phyloP scores from a whole-genome alignment of 2,329 filamentous ascomycete species.

The Fusarium sp. region DNA sequence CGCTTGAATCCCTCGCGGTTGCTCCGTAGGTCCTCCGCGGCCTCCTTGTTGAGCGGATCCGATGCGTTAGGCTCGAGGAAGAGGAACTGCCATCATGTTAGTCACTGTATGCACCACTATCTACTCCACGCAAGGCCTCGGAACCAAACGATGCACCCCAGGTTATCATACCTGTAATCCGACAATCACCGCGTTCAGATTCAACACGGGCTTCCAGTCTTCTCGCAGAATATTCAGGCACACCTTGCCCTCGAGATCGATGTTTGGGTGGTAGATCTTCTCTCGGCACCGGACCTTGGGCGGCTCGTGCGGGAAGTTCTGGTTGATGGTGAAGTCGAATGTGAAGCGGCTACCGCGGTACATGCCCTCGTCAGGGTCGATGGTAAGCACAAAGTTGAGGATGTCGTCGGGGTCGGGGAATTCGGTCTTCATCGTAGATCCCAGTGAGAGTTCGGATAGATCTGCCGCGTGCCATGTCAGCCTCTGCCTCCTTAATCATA shows the following conservation, averaged over 20 bases:
- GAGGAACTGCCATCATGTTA: constrained; percentile 77
- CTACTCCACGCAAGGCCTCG: neutral
- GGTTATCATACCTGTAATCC: constrained; percentile 79
- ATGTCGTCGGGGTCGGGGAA: constrained; percentile 90
- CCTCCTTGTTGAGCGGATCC: constrained; percentile 98
- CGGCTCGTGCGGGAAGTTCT: constrained; percentile 96
- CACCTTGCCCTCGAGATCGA: constrained; percentile 97
- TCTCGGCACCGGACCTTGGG: constrained; percentile 97
- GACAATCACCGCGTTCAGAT: constrained; percentile 96
- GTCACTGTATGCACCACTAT: constrained; percentile 17
- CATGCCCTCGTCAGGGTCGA: constrained; percentile 87
- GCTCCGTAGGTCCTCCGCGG: constrained; percentile 89
- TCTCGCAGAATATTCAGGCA: constrained; percentile 97
- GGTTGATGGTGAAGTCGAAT: constrained; percentile 93
- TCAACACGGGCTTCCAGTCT: constrained; percentile 99
- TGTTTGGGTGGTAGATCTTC: constrained; percentile 99
- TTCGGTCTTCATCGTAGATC: constrained; percentile 84
- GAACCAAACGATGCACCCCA: neutral
- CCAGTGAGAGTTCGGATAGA: constrained; percentile 84
- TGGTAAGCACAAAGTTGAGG: constrained; percentile 85
- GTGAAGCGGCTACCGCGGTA: constrained; percentile 92
- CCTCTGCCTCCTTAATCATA: neutral
- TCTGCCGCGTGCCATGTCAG: constrained; percentile 64
- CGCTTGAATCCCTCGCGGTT: constrained; percentile 93
- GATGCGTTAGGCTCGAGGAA: constrained; percentile 98